Evolutionary conservation across 306 rosid species (phyloP).

Genomic region (Cicer yamashitae): DNA sequence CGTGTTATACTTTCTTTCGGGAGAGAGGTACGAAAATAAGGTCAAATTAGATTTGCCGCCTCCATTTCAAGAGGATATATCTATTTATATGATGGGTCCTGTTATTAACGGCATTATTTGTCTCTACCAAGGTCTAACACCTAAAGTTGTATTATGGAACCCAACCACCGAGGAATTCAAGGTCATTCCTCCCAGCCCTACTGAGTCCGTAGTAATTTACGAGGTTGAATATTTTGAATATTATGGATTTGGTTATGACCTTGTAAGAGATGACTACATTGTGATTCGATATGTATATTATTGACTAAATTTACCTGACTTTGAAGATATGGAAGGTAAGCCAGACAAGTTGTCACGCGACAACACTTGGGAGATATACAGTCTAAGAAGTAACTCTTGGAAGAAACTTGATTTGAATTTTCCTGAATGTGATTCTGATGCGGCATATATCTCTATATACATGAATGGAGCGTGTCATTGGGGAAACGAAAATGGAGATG

Average conservation of each 20-base stretch:
- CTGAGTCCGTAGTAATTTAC: background rate
- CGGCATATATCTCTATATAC: too few relatives aligned
- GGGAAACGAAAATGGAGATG: too few relatives aligned
- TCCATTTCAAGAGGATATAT: background rate
- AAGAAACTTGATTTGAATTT: too few relatives aligned
- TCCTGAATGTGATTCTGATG: rapidly evolving
- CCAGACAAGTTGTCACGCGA: too few relatives aligned
- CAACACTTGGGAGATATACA: too few relatives aligned
- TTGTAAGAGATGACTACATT: background rate
- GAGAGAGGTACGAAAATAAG: too few relatives aligned
- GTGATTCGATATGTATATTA: background rate
- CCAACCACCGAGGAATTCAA: background rate
- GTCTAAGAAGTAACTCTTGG: too few relatives aligned
- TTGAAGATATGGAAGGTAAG: too few relatives aligned
- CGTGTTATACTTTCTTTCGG: too few relatives aligned
- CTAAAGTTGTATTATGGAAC: background rate
- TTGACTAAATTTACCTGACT: too few relatives aligned
- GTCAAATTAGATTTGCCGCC: background rate
- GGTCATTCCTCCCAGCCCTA: background rate
- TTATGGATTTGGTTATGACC: slow-evolving; percentile 6
- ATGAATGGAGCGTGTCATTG: too few relatives aligned
- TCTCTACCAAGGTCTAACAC: background rate
- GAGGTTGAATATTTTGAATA: background rate
- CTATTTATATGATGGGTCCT: background rate
- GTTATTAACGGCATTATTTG: background rate